Percentiles rank a stretch among this genome's conserved stretches.
These are phyloP conservation scores for Candida dubliniensis DNA, from an alignment of 1,139 yeast species.

Conservation along the genomic window DNA sequence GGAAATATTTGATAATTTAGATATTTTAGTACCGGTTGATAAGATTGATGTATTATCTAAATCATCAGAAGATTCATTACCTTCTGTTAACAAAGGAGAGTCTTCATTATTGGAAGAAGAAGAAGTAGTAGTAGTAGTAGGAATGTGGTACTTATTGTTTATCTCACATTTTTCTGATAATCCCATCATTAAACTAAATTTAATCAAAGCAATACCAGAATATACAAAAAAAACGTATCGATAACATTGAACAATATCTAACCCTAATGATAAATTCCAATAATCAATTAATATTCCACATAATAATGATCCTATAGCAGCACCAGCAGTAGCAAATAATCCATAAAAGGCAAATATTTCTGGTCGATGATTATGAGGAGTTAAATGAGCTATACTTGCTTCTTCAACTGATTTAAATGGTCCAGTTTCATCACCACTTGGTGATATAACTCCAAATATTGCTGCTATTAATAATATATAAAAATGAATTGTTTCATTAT, in stretches of 20 bases:
- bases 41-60: too few species aligned
- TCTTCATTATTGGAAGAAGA: slow-evolving; percentile 9
- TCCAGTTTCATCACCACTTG: slow-evolving; percentile 91
- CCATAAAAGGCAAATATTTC: slow-evolving; percentile 74
- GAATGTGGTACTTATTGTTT: too few species aligned
- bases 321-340: slow-evolving; percentile 68
- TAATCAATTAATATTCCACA: slow-evolving; percentile 62
- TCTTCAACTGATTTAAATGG: slow-evolving; percentile 91
- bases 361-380: slow-evolving; percentile 65
- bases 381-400: slow-evolving; percentile 78
- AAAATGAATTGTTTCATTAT: slow-evolving; percentile 27
- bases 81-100: slow-evolving; percentile 10
- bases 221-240: slow-evolving; percentile 59
- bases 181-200: slow-evolving; percentile 52
- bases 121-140: too few species aligned
- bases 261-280: slow-evolving; percentile 31
- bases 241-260: slow-evolving; percentile 47
- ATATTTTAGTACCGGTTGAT: slow-evolving; percentile 6
- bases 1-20: slow-evolving; percentile 32
- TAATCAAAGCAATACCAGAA: slow-evolving; percentile 54
- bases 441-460: slow-evolving; percentile 67
- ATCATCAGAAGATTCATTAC: too few species aligned
- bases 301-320: slow-evolving; percentile 69
- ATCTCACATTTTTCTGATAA: slow-evolving; percentile 60
- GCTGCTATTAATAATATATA: slow-evolving; percentile 60